Base-by-base conservation (phyloP, 2,329 filamentous ascomycete species). In the Thielaviopsis euricoi region DNA sequence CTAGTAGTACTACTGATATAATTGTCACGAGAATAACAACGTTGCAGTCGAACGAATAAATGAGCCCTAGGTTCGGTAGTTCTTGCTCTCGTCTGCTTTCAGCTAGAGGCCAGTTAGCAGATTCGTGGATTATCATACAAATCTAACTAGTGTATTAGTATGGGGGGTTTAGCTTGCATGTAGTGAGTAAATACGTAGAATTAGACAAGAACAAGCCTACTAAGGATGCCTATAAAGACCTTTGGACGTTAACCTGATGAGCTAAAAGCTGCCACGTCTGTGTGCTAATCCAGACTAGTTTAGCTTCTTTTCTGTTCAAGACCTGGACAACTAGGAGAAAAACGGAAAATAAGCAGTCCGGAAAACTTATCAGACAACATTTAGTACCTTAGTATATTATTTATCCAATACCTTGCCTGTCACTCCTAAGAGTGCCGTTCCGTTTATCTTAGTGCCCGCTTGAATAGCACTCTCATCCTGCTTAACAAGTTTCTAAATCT, bases 191-290 rank as follows among this genome's bases (percentile, higher is more conserved):
- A 6, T 33, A 33, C 29, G 3, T 10, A 33, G 29, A 33, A 33
- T 7, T 40, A 40, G 10, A 40, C 15, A 17, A 40, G 33, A 40
- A 12, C 15, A 43, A 43, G 17, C 37, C 37, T n/a, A 5, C 37
- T 15, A 43, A 43, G 37, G 37, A 43, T 43, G 37, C 2, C 13
- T 43, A 49, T 54, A 15, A 29, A 48, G 53, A 55, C 53, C 53
- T 55, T 55, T 55, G 23, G 53, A 29, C 22, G 53, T 55, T 55
- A 55, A 55, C 25, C 25, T 55, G 40, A 55, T 55, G 48, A 48
- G 40, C 40, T 40, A 55, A 49, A 43, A 40, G 12, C 40, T 33
- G 29, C 53, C 53, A 55, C 37, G 53, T 40, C 23, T 43, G 21
- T 23, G 40, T 40, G 48, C 53, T 55, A 54, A 22, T 22, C 17